Percentiles rank a stretch among this genome's conserved stretches.
These are phyloP conservation scores for Litsea cubeba DNA, from an alignment of 164 flowering plant species.

Conservation along the genomic window DNA sequence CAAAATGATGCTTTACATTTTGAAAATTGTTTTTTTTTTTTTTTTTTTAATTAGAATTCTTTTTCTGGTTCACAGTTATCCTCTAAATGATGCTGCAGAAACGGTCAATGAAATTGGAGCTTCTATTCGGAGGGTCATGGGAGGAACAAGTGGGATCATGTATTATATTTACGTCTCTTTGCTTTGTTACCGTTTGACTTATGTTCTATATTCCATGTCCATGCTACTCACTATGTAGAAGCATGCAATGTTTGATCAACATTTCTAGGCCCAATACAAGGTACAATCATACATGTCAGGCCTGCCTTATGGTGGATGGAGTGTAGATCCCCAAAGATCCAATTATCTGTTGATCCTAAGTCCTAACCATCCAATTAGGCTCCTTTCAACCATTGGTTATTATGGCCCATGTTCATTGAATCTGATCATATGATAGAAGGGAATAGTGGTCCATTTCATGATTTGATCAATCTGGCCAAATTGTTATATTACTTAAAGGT, in stretches of 20 bases:
- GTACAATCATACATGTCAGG: not conserved
- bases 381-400: too few species aligned
- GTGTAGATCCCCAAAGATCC: not conserved
- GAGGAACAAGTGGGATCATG: slow-evolving; percentile 98
- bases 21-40: not conserved
- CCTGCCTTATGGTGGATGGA: not conserved
- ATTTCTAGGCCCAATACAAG: not conserved
- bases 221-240: not conserved
- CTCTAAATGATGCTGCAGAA: slow-evolving; percentile 89
- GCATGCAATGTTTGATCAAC: not conserved
- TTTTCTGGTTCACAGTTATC: slow-evolving; percentile 58
- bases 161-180: slow-evolving; percentile 21
- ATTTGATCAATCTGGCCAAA: not conserved
- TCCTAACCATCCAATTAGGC: not conserved
- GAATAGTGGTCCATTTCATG: not conserved
- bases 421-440: not conserved
- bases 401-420: not conserved
- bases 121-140: slow-evolving; percentile 85
- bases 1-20: not conserved
- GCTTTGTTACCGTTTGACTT: slow-evolving; percentile 6
- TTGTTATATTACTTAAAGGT: too few species aligned
- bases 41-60: not conserved
- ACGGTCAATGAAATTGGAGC: slow-evolving; percentile 80
- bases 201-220: not conserved
- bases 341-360: not conserved